Percentiles rank a stretch among this genome's conserved stretches.
phyloP scores from a whole-genome alignment of 768 basidiomycete species.

The Leccinum longicurvipes region DNA sequence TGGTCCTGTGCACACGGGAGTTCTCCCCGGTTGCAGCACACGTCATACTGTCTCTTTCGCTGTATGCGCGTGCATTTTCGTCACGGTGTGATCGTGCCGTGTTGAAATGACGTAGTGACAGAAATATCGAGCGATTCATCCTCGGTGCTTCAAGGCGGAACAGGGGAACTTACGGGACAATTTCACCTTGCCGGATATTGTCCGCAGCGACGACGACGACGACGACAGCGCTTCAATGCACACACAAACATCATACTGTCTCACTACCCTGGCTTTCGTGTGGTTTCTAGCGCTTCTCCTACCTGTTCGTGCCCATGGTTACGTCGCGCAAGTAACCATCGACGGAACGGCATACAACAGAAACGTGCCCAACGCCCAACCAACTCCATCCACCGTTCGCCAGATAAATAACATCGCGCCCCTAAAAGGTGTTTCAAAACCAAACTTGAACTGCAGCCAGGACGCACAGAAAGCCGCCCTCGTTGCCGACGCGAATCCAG shows the following conservation, averaged over 20 bases:
- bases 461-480: constrained; percentile 47
- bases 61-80: too few relatives aligned
- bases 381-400: constrained; percentile 42
- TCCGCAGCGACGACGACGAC: too few relatives aligned
- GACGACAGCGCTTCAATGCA: too few relatives aligned
- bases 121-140: too few relatives aligned
- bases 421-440: constrained; percentile 56
- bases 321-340: constrained; percentile 39
- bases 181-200: too few relatives aligned
- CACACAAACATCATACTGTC: background rate
- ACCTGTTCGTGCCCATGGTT: constrained; percentile 42
- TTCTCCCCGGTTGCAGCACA: too few relatives aligned
- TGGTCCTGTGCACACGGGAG: too few relatives aligned
- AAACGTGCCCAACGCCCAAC: constrained; percentile 40
- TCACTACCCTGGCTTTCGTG: constrained; percentile 1
- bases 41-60: too few relatives aligned
- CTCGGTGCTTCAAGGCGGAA: too few relatives aligned
- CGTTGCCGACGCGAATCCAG: constrained; percentile 56
- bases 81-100: too few relatives aligned
- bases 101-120: too few relatives aligned
- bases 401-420: constrained; percentile 42
- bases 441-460: constrained; percentile 58
- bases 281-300: constrained; percentile 10
- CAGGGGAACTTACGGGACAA: too few relatives aligned
- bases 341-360: constrained; percentile 44